Base-by-base conservation (phyloP, 129 eudicot genomes). In the Flaveria brownii region DNA sequence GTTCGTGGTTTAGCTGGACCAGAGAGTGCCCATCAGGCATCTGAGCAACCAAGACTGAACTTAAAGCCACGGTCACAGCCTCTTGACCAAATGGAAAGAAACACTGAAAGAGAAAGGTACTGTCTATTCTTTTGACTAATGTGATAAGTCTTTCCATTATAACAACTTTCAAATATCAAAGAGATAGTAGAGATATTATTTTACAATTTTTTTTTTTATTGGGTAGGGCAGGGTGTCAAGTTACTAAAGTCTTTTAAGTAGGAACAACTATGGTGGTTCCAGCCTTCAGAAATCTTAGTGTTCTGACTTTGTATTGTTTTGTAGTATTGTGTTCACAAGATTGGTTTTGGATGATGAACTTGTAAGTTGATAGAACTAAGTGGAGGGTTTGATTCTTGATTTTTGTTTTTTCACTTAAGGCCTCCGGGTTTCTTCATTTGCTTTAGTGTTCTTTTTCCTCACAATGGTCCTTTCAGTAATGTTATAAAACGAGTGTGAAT, bases 21-120 rank as follows among this genome's bases (percentile, higher is more conserved):
- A 46, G 85, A 88, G 50, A 77, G 47, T 62, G 86, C 73, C 5
- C 76, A 81, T 70, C 88, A 59, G 65, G 84, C 68, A 17, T 56
- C 57, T 39, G 97, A 87, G 84, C 93, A 92, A 42, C 96, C 93
- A 63, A 91, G 87, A 79, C 71, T 87, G 84, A 89, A 81, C 73
- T 80, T 94, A 74, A 89, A 91, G 92, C 91, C 97, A 1, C 84
- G 94, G 15, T 80, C 85, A 46, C 97, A 91, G 83, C 84, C 91
- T 57, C 20, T 72, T 81, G 92, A 86, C 67, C 89, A 73, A 78
- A 66, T 54, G 47, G 93, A 89, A 75, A 82, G 83, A 77, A 86
- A 73, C 71, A 55, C 66, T 14, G 92, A 85, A 68, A 80, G 72
- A 68, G 86, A 78, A 74, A 91, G 99, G 97, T 93, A 54, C 49